These are phyloP conservation scores for Dendrocalamus latiflorus DNA, from an alignment of 202 grass and related monocot genomes.

Conservation along the genomic window DNA sequence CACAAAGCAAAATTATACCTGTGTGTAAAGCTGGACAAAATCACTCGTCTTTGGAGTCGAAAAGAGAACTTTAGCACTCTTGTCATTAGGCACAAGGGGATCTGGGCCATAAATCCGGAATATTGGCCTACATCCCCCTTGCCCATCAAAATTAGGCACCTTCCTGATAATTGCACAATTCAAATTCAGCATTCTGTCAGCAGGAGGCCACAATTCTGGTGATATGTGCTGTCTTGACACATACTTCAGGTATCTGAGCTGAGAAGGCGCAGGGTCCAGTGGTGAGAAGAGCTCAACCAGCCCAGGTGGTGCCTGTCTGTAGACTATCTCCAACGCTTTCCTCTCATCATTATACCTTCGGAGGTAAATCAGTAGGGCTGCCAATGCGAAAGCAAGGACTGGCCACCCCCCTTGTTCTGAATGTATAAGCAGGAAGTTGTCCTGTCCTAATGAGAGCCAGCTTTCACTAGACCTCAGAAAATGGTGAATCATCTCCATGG, in stretches of 20 bases:
- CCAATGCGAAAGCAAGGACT: conserved; percentile 46
- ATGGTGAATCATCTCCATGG: conserved; percentile 62
- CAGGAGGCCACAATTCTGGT: conserved; percentile 47
- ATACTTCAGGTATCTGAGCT: conserved; percentile 79
- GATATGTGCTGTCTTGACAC: conserved; percentile 65
- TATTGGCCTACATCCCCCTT: no score
- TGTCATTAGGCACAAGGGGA: no score
- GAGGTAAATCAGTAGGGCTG: conserved; percentile 48
- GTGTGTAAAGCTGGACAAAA: conserved; percentile 38
- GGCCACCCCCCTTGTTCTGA: conserved; percentile 49
- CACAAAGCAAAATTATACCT: conserved; percentile 44
- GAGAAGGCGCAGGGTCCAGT: conserved; percentile 49
- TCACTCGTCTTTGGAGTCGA: conserved; percentile 33
- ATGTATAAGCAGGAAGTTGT: conserved; percentile 51
- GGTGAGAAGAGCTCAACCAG: conserved; percentile 50
- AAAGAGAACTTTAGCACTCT: no score
- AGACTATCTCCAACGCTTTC: conserved; percentile 37
- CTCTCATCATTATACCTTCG: conserved; percentile 27
- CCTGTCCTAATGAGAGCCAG: conserved; percentile 49
- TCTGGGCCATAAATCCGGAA: no score
- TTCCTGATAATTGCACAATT: conserved; percentile 58
- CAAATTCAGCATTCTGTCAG: conserved; percentile 37
- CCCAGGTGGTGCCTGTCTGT: conserved; percentile 35
- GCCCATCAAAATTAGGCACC: conserved; percentile 50
- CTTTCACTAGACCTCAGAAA: conserved; percentile 61